Evolutionary conservation across 2,329 filamentous ascomycete species (phyloP).

Genomic region (Aspergillaceae sp.): DNA sequence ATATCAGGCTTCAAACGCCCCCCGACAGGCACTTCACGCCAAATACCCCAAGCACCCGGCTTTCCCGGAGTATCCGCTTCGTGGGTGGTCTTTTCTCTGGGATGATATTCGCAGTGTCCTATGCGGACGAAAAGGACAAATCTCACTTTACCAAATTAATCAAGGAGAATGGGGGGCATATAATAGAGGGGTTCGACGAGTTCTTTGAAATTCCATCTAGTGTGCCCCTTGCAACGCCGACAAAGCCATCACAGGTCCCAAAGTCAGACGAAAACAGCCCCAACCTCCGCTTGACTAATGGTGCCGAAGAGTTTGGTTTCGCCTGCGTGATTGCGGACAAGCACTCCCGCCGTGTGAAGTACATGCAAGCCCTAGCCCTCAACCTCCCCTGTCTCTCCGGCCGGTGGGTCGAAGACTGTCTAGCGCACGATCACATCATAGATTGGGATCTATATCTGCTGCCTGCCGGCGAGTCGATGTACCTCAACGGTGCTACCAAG

Average conservation of each 20-base stretch:
- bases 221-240: slow-evolving; percentile 19
- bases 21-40: slow-evolving; percentile 31
- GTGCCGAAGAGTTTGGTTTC: slow-evolving; percentile 57
- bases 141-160: slow-evolving; percentile 55
- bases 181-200: slow-evolving; percentile 73
- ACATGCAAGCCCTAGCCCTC: slow-evolving; percentile 86
- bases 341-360: slow-evolving; percentile 80
- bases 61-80: slow-evolving; percentile 33
- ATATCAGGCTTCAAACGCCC: slow-evolving; percentile 27
- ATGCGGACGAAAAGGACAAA: slow-evolving; percentile 51
- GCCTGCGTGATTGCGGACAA: slow-evolving; percentile 77
- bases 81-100: slow-evolving; percentile 54
- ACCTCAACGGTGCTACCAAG: slow-evolving; percentile 66
- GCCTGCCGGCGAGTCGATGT: slow-evolving; percentile 70
- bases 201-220: slow-evolving; percentile 53
- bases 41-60: slow-evolving; percentile 42
- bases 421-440: slow-evolving; percentile 52
- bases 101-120: slow-evolving; percentile 84
- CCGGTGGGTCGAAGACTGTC: slow-evolving; percentile 70
- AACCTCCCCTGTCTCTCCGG: slow-evolving; percentile 77
- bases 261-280: slow-evolving; percentile 9
- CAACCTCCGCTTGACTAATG: slow-evolving; percentile 47
- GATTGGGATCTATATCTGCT: slow-evolving; percentile 77
- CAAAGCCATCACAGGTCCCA: slow-evolving; percentile 15
- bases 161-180: slow-evolving; percentile 58